Evolutionary conservation across 768 basidiomycete genomes (phyloP), one percentile per base, ranked within the genome.

Genomic region (Mycena alexandri): DNA sequence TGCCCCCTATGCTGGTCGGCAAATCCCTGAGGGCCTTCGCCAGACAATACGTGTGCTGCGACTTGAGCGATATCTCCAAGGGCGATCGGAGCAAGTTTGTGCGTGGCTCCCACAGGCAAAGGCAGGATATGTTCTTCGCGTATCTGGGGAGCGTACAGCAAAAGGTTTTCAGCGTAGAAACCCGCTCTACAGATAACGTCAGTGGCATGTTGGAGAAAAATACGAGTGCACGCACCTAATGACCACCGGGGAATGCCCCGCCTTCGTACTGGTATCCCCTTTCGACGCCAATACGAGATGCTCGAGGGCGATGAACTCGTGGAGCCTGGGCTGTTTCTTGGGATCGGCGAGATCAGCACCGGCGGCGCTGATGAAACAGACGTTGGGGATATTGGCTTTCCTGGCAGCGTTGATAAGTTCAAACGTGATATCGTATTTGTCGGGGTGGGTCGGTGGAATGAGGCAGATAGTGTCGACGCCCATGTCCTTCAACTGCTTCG

Each of bases 251-350:
- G 73, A 75, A 48, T 75, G 74, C 25, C 75, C 78, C 6, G 63
- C 50, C 56, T 77, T 61, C 9, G 74, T 68, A 22, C 62, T 52
- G 21, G 72, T 48, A 42, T 69, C 54, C 11, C 64, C 58, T 67
- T 77, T 78, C 42, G 69, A 36, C 66, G 71, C 65, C 72, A 78
- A 71, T 17, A 68, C 72, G 61, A 76, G 64, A 17, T 69, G 50
- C 73, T 79, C 78, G 61, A 79, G 70, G 16, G 75, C 74, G 63
- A 77, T 69, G 65, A 78, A 78, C 68, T 79, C 76, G 22, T 75
- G 72, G 38, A 79, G 66, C 19, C 74, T 67, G 17, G 78, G 77
- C 60, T 79, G 77, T 56, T 68, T 71, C 55, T 75, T 73, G 42
- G 63, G 63, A 46, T 79, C 79, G 13, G 79, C 79, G 55, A 71